phyloP scores from a whole-genome alignment of 208 protist species.

The Crithidia expoeki region DNA sequence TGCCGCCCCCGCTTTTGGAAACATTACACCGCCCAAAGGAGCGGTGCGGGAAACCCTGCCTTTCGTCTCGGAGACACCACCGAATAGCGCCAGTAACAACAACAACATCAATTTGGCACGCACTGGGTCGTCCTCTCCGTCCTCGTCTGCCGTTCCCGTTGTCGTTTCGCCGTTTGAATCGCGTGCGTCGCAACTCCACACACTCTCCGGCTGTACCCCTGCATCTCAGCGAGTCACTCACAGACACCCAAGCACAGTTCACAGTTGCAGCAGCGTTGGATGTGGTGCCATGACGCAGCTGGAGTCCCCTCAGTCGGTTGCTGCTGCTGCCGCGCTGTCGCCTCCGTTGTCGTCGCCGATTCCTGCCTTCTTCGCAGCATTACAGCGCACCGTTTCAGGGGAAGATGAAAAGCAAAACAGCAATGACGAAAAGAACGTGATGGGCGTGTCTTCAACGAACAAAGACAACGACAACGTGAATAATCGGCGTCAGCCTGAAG shows the following conservation, averaged over 20 bases:
- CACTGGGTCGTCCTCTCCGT: neutral
- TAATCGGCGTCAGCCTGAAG: too few species aligned
- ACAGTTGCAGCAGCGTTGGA: neutral
- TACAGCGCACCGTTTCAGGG: conserved; percentile 14
- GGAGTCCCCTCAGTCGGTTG: neutral
- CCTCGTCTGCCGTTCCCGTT: neutral
- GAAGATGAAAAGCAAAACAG: neutral
- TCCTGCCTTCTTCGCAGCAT: conserved; percentile 25
- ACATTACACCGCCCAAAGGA: neutral
- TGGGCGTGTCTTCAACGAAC: neutral
- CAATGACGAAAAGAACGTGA: neutral
- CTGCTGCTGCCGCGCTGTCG: neutral
- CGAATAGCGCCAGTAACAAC: neutral
- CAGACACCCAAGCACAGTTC: neutral
- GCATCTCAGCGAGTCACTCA: too few species aligned
- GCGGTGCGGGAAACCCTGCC: neutral
- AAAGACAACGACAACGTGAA: too few species aligned
- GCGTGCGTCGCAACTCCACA: too few species aligned
- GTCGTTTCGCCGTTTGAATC: neutral
- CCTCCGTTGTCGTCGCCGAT: conserved; percentile 11
- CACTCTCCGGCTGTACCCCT: too few species aligned
- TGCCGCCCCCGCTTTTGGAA: neutral
- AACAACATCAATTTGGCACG: neutral
- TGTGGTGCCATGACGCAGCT: conserved; percentile 9
- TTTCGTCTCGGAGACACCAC: neutral